Conservation (phyloP, 345 rosid species). For the Trapa bicornis region DNA sequence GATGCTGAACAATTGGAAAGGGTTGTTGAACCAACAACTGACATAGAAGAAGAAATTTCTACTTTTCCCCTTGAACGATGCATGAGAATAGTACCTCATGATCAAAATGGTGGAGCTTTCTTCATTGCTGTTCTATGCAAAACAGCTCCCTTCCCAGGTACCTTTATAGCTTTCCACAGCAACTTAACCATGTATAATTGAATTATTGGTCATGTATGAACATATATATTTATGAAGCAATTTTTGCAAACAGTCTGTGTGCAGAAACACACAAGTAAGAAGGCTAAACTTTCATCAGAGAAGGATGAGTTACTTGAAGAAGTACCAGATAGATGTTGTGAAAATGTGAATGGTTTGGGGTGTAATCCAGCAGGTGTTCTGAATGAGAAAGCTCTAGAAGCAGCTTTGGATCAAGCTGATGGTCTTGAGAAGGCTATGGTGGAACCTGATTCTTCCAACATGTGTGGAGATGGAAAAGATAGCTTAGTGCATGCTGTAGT, state of each 20-base stretch:
- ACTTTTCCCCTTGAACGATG: conserved; percentile 73
- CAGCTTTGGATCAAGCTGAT: conserved; percentile 27
- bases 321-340: conserved; percentile 16
- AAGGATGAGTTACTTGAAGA: conserved; percentile 20
- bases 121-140: conserved; percentile 80
- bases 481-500: conserved; percentile 21
- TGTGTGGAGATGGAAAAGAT: conserved; percentile 16
- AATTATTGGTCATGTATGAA: background rate
- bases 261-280: conserved; percentile 28
- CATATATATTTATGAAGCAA: background rate
- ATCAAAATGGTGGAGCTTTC: conserved; percentile 93
- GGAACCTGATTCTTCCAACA: conserved; percentile 17
- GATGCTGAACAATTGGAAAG: conserved; percentile 12
- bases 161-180: background rate
- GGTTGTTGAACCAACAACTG: conserved; percentile 17
- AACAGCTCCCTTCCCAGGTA: conserved; percentile 66
- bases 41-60: conserved; percentile 44
- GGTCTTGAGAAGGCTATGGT: conserved; percentile 14
- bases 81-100: conserved; percentile 88
- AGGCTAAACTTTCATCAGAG: conserved; percentile 25
- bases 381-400: conserved; percentile 25
- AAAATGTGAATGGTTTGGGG: conserved; percentile 20
- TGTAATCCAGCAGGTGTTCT: conserved; percentile 19
- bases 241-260: conserved; percentile 1
- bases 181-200: background rate